These are phyloP conservation scores for Xylariaceae sp. DNA, from an alignment of 2,329 filamentous ascomycete species.

Conservation along the genomic window DNA sequence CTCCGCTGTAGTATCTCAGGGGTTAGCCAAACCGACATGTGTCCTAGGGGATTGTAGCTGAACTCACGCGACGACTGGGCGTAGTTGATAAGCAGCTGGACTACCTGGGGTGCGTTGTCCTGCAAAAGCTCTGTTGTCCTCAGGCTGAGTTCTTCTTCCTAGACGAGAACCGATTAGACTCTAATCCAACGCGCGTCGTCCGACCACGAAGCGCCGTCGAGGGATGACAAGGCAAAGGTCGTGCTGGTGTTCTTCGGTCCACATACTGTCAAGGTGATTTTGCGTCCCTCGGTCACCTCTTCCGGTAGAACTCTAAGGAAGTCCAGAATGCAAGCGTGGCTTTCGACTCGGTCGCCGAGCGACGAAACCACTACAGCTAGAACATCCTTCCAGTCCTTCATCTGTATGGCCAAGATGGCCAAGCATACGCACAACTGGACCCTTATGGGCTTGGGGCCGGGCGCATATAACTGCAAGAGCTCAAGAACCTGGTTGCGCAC, in stretches of 20 bases:
- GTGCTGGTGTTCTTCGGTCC: constrained; percentile 54
- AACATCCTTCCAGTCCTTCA: constrained; percentile 93
- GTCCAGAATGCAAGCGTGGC: constrained; percentile 84
- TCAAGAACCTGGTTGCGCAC: constrained; percentile 80
- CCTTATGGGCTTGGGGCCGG: constrained; percentile 77
- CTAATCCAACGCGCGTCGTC: constrained; percentile 34
- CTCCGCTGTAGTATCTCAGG: constrained; percentile 45
- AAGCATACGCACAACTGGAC: constrained; percentile 93
- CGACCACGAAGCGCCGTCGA: constrained; percentile 24
- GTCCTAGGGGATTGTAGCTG: neutral
- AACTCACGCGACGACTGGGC: constrained; percentile 80
- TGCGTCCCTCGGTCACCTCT: constrained; percentile 98
- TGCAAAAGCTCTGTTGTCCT: constrained; percentile 86
- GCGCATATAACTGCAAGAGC: constrained; percentile 73
- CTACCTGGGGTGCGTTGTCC: constrained; percentile 83
- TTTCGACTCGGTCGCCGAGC: constrained; percentile 69
- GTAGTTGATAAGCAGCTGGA: constrained; percentile 83
- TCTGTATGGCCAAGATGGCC: constrained; percentile 91
- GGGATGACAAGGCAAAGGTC: constrained; percentile 30
- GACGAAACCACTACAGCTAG: constrained; percentile 73
- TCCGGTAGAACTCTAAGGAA: constrained; percentile 95
- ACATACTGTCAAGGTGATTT: constrained; percentile 98
- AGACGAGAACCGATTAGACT: constrained; percentile 46
- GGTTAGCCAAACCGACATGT: constrained; percentile 13
- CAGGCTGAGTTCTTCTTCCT: constrained; percentile 90